Evolutionary conservation across 345 rosid species (phyloP), one percentile per base, ranked within the genome.

Genomic region (Raphanus raphanistrum): DNA sequence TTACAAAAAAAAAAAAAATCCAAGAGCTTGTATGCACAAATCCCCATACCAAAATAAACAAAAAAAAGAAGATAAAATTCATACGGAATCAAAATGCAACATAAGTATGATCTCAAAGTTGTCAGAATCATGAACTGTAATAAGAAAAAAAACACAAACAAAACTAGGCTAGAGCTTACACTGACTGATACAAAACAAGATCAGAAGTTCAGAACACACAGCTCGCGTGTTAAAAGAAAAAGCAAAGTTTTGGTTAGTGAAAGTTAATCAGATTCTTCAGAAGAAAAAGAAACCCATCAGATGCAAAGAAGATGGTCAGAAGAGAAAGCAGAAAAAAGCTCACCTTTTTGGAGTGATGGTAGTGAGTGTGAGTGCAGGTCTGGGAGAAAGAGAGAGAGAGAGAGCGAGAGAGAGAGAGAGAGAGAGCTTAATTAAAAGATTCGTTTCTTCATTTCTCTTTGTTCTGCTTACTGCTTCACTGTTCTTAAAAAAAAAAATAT

Each of bases 311-410:
- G 54, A 72, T 58, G 66, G 65, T 25, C 50, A 1, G 21, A 15
- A 33, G 17, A 54, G 31, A 5, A 33, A n/a, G 5, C 3, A 27
- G 15, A 50, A 31, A 16, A n/a, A 4, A 75, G 25, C 73, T 75
- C 26, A 80, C 80, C 9, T 80, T 75, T 74, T 74, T 55, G 21
- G 38, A 68, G 71, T 50, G 59, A 66, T 48, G 69, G 77, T 72
- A 48, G 73, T 79, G 78, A 68, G 59, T 48, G 64, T 75, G 83
- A 80, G 63, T 69, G 83, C 41, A 43, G 73, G 76, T 43, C 63
- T 43, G 57, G 9, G 63, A 66, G 77, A 60, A 21, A 73, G 54
- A 54, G 50, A 45, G 54, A 72, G 76, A 59, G 21, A 73, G 52
- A 54, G 41, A 66, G 41, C 2, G 2, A 6, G 71, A 52, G 64